Evolutionary conservation across 2,329 filamentous ascomycete genomes (phyloP).

Genomic region (Aureobasidium pullulans): DNA sequence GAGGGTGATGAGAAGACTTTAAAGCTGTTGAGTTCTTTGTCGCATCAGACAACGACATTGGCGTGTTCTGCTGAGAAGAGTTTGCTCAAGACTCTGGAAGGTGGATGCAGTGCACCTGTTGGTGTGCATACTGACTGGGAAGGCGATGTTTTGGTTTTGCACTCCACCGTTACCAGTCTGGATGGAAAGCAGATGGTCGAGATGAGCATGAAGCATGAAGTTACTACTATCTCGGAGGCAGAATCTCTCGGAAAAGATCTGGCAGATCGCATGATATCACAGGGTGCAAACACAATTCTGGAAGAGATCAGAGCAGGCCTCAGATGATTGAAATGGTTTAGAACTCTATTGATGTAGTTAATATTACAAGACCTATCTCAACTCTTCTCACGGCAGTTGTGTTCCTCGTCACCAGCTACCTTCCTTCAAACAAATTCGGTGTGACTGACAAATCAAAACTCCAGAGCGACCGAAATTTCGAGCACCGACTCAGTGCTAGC

Average conservation of each 20-base stretch:
- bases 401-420: too few species aligned
- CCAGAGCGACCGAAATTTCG: too few species aligned
- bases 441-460: too few species aligned
- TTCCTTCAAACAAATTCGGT: too few species aligned
- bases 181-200: slow-evolving; percentile 68
- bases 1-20: slow-evolving; percentile 57
- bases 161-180: slow-evolving; percentile 70
- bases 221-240: slow-evolving; percentile 57
- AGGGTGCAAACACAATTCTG: slow-evolving; percentile 72
- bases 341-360: background rate
- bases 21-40: slow-evolving; percentile 54
- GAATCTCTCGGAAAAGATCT: slow-evolving; percentile 66
- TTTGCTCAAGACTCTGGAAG: slow-evolving; percentile 77
- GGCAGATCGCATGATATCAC: slow-evolving; percentile 60
- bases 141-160: slow-evolving; percentile 56
- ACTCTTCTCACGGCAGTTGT: background rate
- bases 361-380: background rate
- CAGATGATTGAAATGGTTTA: background rate
- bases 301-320: slow-evolving; percentile 39
- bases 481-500: too few species aligned
- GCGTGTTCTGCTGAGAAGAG: slow-evolving; percentile 70
- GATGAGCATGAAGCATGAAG: slow-evolving; percentile 43
- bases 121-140: slow-evolving; percentile 58
- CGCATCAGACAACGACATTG: slow-evolving; percentile 57
- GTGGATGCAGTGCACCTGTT: slow-evolving; percentile 87